Percentiles rank a stretch among this genome's conserved stretches.
These are phyloP conservation scores for Dactylellina leptospora DNA, from an alignment of 2,329 filamentous ascomycete genomes.

Conservation along the genomic window DNA sequence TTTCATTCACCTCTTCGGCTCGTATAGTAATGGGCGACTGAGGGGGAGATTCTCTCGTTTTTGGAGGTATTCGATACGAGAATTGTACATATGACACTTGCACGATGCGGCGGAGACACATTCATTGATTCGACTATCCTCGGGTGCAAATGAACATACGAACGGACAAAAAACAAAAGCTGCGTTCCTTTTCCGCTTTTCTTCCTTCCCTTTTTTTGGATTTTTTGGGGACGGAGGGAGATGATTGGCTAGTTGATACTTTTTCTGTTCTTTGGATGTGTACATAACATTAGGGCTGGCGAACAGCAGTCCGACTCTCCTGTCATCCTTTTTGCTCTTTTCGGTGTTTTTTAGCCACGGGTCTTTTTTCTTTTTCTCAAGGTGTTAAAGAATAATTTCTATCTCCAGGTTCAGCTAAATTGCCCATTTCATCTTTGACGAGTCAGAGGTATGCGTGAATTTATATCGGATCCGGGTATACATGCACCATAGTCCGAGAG, in stretches of 20 bases:
- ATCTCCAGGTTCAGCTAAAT: no score
- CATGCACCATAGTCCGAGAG: no score
- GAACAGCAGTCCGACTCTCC: constrained; percentile 35
- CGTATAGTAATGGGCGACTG: neutral
- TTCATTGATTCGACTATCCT: constrained; percentile 17
- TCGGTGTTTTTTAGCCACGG: constrained; percentile 22
- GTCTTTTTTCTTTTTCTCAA: constrained; percentile 10
- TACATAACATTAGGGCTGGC: constrained; percentile 27
- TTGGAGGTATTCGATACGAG: neutral
- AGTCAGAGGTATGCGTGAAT: no score
- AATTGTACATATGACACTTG: constrained; percentile 35
- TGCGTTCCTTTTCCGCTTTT: no score
- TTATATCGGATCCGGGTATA: no score
- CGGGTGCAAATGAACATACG: constrained; percentile 18
- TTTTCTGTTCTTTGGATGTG: constrained; percentile 19
- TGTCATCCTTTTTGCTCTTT: constrained; percentile 17
- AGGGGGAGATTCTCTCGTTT: neutral
- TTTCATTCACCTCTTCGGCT: neutral
- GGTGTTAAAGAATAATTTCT: constrained; percentile 33
- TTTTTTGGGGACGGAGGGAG: constrained; percentile 6
- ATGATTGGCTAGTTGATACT: neutral
- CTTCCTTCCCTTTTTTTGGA: neutral
- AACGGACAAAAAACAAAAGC: constrained; percentile 8
- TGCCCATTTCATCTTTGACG: no score
- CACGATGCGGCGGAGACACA: constrained; percentile 12